Evolutionary conservation across 495 filamentous ascomycete species (phyloP).

Genomic region (Platismatia glauca): DNA sequence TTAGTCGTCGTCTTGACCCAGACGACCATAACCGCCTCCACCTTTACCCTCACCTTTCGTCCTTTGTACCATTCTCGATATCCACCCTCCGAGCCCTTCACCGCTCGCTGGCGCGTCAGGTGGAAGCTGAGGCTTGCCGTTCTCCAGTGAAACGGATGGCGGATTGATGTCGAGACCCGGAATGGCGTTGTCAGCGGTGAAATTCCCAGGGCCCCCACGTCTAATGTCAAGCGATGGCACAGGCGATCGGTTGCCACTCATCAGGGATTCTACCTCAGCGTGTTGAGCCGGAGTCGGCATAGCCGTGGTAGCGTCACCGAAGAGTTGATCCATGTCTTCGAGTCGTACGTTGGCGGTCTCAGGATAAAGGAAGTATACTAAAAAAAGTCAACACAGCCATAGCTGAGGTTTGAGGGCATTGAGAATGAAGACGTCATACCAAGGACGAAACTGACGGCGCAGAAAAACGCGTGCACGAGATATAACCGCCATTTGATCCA

Average conservation of each 20-base stretch:
- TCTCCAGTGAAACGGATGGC: slow-evolving; percentile 43
- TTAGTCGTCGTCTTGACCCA: slow-evolving; percentile 56
- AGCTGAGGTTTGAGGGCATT: slow-evolving; percentile 18
- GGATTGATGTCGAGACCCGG: slow-evolving; percentile 68
- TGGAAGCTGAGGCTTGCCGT: slow-evolving; percentile 37
- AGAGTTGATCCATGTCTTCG: slow-evolving; percentile 90
- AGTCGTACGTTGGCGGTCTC: slow-evolving; percentile 91
- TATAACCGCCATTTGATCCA: slow-evolving; percentile 89
- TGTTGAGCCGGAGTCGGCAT: slow-evolving; percentile 62
- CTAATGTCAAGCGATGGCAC: slow-evolving; percentile 70
- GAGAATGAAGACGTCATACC: slow-evolving; percentile 50
- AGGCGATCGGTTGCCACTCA: slow-evolving; percentile 59
- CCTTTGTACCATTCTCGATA: slow-evolving; percentile 53
- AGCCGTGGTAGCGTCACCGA: slow-evolving; percentile 79
- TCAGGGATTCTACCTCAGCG: slow-evolving; percentile 65
- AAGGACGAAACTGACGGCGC: slow-evolving; percentile 88
- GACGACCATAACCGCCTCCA: slow-evolving; percentile 50
- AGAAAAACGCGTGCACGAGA: slow-evolving; percentile 93
- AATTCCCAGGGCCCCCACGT: slow-evolving; percentile 35
- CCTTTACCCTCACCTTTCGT: slow-evolving; percentile 40
- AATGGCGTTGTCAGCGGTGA: slow-evolving; percentile 52
- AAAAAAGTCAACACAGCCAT: slow-evolving; percentile 9
- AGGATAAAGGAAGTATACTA: slow-evolving; percentile 94
- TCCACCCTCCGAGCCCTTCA: slow-evolving; percentile 62
- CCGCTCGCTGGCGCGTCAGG: slow-evolving; percentile 27